phyloP scores from a whole-genome alignment of 1,284 basidiomycete genomes.

The Takashimella tepidaria region DNA sequence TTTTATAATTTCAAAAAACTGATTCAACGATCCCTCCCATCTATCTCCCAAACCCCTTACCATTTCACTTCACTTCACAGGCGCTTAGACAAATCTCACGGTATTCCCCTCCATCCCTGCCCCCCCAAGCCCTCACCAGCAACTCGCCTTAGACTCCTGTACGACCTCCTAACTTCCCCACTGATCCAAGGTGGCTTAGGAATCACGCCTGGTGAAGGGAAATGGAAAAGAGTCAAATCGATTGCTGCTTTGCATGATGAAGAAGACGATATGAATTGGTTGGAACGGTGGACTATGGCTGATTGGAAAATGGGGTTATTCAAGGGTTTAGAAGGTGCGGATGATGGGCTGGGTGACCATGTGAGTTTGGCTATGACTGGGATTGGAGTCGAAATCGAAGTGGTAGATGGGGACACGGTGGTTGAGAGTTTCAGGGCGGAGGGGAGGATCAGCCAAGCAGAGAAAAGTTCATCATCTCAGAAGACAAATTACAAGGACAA shows the following conservation, averaged over 20 bases:
- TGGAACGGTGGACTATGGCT: constrained; percentile 38
- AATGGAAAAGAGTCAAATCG: constrained; percentile 73
- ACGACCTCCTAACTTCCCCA: constrained; percentile 67
- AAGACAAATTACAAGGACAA: no score
- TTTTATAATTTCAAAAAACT: no score
- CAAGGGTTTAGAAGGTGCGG: constrained; percentile 53
- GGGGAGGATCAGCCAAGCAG: no score
- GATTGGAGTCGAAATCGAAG: no score
- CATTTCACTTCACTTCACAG: constrained; percentile 8
- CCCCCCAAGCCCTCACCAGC: constrained; percentile 56
- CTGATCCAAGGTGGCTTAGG: constrained; percentile 70
- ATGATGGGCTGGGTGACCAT: constrained; percentile 27
- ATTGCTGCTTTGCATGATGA: constrained; percentile 79
- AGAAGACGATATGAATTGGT: constrained; percentile 51
- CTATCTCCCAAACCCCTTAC: neutral
- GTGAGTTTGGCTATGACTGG: no score
- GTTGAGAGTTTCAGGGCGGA: no score
- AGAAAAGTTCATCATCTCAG: no score
- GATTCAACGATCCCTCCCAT: no score
- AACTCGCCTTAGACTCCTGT: constrained; percentile 63
- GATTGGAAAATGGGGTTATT: constrained; percentile 56
- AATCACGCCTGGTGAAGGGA: constrained; percentile 61
- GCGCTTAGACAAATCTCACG: constrained; percentile 24
- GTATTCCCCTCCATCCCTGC: constrained; percentile 61
- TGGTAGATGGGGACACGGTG: no score